Conservation (phyloP, 257 asterid species). For the Nicotiana benthamiana region DNA sequence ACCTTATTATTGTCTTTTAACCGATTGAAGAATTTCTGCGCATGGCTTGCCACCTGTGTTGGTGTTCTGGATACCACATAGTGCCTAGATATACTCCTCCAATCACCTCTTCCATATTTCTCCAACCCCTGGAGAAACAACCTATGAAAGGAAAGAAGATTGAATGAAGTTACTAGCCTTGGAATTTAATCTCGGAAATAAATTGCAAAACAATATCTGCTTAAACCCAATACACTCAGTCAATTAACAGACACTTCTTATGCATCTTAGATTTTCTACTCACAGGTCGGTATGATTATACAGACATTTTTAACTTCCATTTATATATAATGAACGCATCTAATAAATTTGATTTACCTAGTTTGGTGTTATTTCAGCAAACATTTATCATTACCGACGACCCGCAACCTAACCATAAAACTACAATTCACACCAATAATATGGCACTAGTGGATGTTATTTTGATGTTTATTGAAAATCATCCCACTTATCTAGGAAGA, state of each 20-base stretch:
- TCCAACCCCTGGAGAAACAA: conserved; percentile 3
- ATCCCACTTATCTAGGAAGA: neutral
- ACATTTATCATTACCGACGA: neutral
- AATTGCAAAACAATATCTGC: neutral
- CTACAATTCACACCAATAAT: neutral
- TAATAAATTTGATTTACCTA: neutral
- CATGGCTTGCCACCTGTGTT: conserved; percentile 8
- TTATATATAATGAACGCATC: neutral
- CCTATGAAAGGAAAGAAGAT: neutral
- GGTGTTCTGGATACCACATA: conserved; percentile 4
- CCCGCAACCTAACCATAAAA: neutral
- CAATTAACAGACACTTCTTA: neutral
- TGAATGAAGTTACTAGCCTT: neutral
- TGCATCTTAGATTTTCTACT: neutral
- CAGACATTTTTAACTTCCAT: neutral
- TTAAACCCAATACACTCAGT: neutral
- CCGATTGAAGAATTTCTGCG: neutral
- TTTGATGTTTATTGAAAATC: neutral
- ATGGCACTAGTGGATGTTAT: neutral
- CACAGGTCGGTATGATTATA: neutral
- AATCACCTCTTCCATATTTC: neutral
- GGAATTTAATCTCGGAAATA: neutral
- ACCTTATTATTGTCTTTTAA: neutral
- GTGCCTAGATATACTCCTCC: conserved; percentile 5
- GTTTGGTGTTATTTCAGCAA: neutral